phyloP scores from a whole-genome alignment of 2,329 filamentous ascomycete genomes.

The Plenodomus tracheiphilus region DNA sequence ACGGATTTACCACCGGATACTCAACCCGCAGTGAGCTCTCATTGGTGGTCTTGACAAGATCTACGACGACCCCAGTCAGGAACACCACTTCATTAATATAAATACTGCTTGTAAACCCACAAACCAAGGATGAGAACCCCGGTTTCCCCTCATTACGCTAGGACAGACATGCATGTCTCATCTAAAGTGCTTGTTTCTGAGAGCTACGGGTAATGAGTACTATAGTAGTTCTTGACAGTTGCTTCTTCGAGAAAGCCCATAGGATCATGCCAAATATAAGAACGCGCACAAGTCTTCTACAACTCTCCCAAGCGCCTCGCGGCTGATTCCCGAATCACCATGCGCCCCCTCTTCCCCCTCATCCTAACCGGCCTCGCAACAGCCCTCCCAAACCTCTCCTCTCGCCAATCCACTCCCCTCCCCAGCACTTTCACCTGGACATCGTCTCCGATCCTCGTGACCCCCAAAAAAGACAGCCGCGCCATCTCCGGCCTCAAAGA shows the following conservation, averaged over 20 bases:
- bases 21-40: no score
- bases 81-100: no score
- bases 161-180: neutral
- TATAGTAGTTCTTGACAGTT: neutral
- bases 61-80: no score
- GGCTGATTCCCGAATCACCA: no score
- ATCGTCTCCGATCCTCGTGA: conserved; percentile 30
- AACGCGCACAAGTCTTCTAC: no score
- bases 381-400: neutral
- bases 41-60: no score
- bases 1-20: no score
- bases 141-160: neutral
- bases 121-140: neutral
- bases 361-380: neutral
- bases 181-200: neutral
- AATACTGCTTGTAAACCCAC: no score
- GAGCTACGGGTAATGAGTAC: no score
- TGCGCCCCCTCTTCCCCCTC: neutral
- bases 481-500: conserved; percentile 39
- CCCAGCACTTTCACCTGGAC: conserved; percentile 37
- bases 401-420: conserved; percentile 12
- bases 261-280: no score
- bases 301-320: no score
- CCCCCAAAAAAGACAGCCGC: conserved; percentile 33
- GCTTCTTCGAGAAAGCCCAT: no score